Base-by-base conservation (phyloP, 2,329 filamentous ascomycete species). In the Aspergillus sergii region DNA sequence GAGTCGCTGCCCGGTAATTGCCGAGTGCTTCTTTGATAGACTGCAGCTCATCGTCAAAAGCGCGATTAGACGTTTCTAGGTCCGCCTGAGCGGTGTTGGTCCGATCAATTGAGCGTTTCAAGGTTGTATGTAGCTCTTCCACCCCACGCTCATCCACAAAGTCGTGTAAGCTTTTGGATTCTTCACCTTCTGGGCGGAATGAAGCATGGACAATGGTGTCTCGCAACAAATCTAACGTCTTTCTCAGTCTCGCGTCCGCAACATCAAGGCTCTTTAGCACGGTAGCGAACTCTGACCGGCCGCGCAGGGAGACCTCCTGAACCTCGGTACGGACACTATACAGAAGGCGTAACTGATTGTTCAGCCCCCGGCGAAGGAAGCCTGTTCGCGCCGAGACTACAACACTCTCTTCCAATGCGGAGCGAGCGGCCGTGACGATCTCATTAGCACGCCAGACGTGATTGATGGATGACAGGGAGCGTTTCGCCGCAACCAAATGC, bases 401-500 rank as follows among this genome's bases (percentile, higher is more conserved):
- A 59, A 92, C 89, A 55, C 89, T 89, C 69, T 95, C 90, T 73
- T 96, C 92, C 67, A 97, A 84, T 39, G 92, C 86, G 36, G 85
- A 82, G 39, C 93, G 89, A 5, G 93, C 92, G 16, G 87, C 83
- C 23, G 88, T 92, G 51, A 95, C 91, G 61, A 97, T 89, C 72
- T 96, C 91, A 74, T 95, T 94, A 68, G 93, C 94, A 64, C 92
- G 91, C 75, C 92, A 89, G 58, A 97, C 92, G 64, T 91, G 89
- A 48, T 85, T 88, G 76, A 96, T 93, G 12, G 93, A 93, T 19
- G 91, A 91, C 5, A 98, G 85, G 1, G 94, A 94, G 51, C 92
- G 88, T 76, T 97, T 97, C 10, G 94, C 91, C 34, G 91, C 89
- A 46, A 97, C 88, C 41, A 97, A 89, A 79, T 96, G 89, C 59